Evolutionary conservation across 306 rosid species (phyloP), one percentile per base, ranked within the genome.

Genomic region (Sechiopsis laciniata): DNA sequence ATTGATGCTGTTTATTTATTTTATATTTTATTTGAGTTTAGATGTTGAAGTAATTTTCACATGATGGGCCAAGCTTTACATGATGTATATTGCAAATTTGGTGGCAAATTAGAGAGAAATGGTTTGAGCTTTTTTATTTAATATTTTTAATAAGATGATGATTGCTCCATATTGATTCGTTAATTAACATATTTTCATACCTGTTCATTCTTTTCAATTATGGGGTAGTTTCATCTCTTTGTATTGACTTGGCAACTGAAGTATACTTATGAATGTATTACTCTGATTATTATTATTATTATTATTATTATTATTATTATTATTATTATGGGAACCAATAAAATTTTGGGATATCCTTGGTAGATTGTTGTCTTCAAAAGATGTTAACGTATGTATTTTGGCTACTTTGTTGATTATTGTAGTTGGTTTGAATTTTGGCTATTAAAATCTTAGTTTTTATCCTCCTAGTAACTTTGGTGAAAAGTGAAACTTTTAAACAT

Each of bases 41-140:
- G 62, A 55, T 55, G 60, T 55, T 55, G 2, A 55, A 19, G 60
- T 55, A 55, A 55, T 55, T 55, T 55, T 55, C 26, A 55, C 26
- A 55, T 10, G 4, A 21, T 11, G 26, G 1, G 22, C 29, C 4
- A 55, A 9, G 61, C 21, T 19, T 19, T 48, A 48, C 53, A 48
- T 48, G 11, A 12, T 48, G 53, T 48, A 48, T 11, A 48, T 48
- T 48, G 14, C 15, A 48, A 48, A 10, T 48, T 12, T 48, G 4
- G 4, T 11, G 53, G 53, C 15, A 10, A 48, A 48, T 12, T 48
- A 3, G 53, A 11, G 53, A 48, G 15, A 46, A 46, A 46, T 46
- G 5, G 15, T 48, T 48, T 48, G 12, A 48, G 0, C 53, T 12
- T 48, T 46, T 46, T 10, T 8, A 6, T 8, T 46, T 32, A 32